Base-by-base conservation (phyloP, 306 rosid genomes). In the Inga leiocalycina region DNA sequence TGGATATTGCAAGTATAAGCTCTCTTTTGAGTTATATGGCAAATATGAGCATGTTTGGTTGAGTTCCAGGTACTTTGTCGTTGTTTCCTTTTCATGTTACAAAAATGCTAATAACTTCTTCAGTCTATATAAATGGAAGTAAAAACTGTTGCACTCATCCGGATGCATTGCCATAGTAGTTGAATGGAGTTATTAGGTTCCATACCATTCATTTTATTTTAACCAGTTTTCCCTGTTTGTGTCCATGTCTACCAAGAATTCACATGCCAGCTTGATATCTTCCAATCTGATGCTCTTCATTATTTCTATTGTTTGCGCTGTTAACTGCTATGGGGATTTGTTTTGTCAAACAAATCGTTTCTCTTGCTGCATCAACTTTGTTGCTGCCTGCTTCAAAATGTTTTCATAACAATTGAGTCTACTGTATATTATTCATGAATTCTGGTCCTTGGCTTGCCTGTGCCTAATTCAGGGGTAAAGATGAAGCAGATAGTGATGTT, bases 1-100 rank as follows among this genome's bases (percentile, higher is more conserved):
- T 10, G 98, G 99, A 85, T 92, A 89, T 86, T 97, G 99, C 91
- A 96, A 92, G 86, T 97, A 96, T 52, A 97, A 94, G 64, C 99
- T 96, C 84, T 91, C 97, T 59, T 77, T 86, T 78, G 97, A 96
- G 89, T 70, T 96, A 84, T 92, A 94, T 89, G 87, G 87, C 80
- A 96, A 89, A 86, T 96, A 91, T 88, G 91, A 82, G 84, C 95
- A 87, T 75, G 89, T 96, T 79, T 96, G 99, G 99, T 88, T 84
- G 82, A 93, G 88, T 75, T 88, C 97, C 71, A 92, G 97, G 99
- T 96, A 86, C 34, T 69, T 73, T 73, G 69, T 86, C 76, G 3
- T 68, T 68, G 49, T 24, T 32, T 52, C 39, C 76, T 54, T 79
- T 43, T 75, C 68, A 43, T 12, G 12, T 24, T 45, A 32, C 59